Conservation (phyloP, 2,329 filamentous ascomycete genomes). For the Microcera coccophila region DNA sequence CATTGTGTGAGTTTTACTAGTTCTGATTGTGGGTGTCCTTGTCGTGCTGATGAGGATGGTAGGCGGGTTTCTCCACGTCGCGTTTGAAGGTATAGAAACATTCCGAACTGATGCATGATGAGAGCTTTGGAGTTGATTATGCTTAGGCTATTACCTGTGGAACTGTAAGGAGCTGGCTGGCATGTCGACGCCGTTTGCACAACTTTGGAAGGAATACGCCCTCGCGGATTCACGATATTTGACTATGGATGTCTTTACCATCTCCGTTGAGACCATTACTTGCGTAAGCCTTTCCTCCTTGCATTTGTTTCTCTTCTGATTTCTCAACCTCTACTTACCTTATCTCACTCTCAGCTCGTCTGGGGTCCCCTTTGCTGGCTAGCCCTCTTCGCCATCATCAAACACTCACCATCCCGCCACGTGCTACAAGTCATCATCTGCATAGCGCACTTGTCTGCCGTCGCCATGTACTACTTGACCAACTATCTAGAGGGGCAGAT, state of each 20-base stretch:
- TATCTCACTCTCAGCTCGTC: constrained; percentile 36
- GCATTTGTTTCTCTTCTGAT: background rate
- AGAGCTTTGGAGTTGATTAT: background rate
- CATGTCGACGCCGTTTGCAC: constrained; percentile 70
- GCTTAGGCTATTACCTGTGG: constrained; percentile 67
- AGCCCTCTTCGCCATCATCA: constrained; percentile 44
- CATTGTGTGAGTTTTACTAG: constrained; percentile 43
- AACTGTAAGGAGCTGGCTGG: constrained; percentile 63
- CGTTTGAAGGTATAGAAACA: constrained; percentile 65
- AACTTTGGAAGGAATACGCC: constrained; percentile 91
- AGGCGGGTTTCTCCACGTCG: constrained; percentile 69
- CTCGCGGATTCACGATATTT: constrained; percentile 84
- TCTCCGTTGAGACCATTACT: constrained; percentile 84
- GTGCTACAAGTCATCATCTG: constrained; percentile 49
- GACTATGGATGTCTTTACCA: constrained; percentile 74
- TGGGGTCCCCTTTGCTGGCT: constrained; percentile 59
- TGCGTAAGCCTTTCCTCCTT: constrained; percentile 51
- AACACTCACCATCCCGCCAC: constrained; percentile 44
- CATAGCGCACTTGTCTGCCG: constrained; percentile 56
- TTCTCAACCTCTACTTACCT: constrained; percentile 2
- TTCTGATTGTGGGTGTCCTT: background rate
- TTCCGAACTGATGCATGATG: background rate
- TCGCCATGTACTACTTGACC: constrained; percentile 60
- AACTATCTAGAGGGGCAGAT: constrained; percentile 47
- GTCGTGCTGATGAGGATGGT: background rate